Conservation (phyloP, 2,329 filamentous ascomycete species). For the Decorospora gaudefroyi region DNA sequence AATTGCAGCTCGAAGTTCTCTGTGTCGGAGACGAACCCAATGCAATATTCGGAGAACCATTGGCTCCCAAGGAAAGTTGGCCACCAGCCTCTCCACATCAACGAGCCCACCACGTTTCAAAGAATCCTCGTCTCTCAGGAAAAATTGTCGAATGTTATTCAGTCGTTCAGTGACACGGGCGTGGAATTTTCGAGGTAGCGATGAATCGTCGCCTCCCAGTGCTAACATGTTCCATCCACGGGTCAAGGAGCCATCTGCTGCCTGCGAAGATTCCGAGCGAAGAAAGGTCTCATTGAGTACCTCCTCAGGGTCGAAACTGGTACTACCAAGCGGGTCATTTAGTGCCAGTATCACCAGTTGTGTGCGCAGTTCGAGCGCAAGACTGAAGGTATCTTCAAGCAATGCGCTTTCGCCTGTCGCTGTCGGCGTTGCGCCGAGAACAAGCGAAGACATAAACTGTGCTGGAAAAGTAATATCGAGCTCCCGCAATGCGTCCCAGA, state of each 20-base stretch:
- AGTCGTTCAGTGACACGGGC: slow-evolving; percentile 47
- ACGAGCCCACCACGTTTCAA: slow-evolving; percentile 36
- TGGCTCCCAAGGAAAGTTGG: slow-evolving; percentile 55
- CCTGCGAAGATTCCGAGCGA: slow-evolving; percentile 19
- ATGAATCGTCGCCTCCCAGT: slow-evolving; percentile 46
- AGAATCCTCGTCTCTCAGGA: slow-evolving; percentile 43
- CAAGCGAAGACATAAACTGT: slow-evolving; percentile 38
- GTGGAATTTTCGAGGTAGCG: slow-evolving; percentile 45
- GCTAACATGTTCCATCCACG: slow-evolving; percentile 44
- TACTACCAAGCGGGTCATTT: slow-evolving; percentile 37
- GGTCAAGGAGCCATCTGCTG: slow-evolving; percentile 19
- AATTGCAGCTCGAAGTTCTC: slow-evolving; percentile 54
- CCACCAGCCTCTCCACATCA: slow-evolving; percentile 52
- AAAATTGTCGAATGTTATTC: slow-evolving; percentile 43
- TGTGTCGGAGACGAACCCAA: slow-evolving; percentile 54
- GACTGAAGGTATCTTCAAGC: slow-evolving; percentile 51
- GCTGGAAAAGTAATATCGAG: slow-evolving; percentile 46
- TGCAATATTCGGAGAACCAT: slow-evolving; percentile 53
- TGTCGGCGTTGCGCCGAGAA: slow-evolving; percentile 11
- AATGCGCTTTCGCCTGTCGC: slow-evolving; percentile 49
- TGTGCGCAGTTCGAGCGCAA: slow-evolving; percentile 60
- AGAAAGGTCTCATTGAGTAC: slow-evolving; percentile 52
- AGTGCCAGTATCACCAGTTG: slow-evolving; percentile 58
- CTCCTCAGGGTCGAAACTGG: slow-evolving; percentile 48
- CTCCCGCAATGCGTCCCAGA: slow-evolving; percentile 36